Evolutionary conservation across 2,329 filamentous ascomycete genomes (phyloP), one percentile per base, ranked within the genome.

Genomic region (Helotiales sp.): DNA sequence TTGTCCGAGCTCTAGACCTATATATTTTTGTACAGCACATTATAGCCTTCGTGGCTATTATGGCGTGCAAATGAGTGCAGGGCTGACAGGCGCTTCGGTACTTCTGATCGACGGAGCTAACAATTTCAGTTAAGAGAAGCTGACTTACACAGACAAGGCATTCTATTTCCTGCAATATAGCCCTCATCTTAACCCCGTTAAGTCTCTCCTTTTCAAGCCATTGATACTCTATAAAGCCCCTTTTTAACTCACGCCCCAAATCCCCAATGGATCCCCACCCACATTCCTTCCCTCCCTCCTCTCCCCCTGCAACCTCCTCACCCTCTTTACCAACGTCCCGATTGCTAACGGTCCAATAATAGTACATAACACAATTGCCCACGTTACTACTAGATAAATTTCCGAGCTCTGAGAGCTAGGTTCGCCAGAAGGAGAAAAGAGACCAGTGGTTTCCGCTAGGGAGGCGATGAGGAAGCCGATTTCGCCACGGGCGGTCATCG

Each of bases 401-500:
- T 84, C 78, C 34, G 60, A 69, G 20, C 40, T 59, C 10, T 64
- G 26, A 7, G n/a, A 49, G 20, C 24, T 52, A 11, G 47, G 28
- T 49, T 64, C 61, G 7, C 47, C 45, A 11, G 61, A 61, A 6
- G 64, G 28, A 8, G 61, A 61, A 17, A 76, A 65, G 5, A 69
- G 77, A 0, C 81, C 80, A 1, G 82, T 80, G 52, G 80, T 83
- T 72, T 92, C 84, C 0, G 90, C 90, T 0, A 93, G 77, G 0
- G 89, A 87, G 0, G 89, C 88, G 68, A 96, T 92, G 50, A 95
- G 77, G 69, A 93, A 93, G 0, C 91, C 91, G 37, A 95, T 92
- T 76, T 96, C 92, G 0, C 92, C 91, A n/a, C 91, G 83, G 0
- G 91, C 87, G 0, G 91, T 86, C 91, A 95, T 95, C 2, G 87